phyloP scores from a whole-genome alignment of 805 yeast species.

The Starmerella scarabaei region DNA sequence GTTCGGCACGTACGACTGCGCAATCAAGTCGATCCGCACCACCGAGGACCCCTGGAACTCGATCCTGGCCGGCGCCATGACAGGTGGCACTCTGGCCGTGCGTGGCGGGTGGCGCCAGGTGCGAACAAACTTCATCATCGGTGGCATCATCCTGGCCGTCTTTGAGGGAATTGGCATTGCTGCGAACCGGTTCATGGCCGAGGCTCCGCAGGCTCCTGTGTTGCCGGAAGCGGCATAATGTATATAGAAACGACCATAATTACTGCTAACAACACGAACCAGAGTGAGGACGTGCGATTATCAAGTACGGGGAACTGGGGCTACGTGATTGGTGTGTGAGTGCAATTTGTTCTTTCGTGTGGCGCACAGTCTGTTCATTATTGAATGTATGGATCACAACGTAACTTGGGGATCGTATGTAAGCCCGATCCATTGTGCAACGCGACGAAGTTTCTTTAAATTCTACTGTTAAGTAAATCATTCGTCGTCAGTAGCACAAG shows the following conservation, averaged over 20 bases:
- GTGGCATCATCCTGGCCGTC: slow-evolving; percentile 93
- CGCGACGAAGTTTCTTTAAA: too few relatives aligned
- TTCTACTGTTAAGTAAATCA: too few relatives aligned
- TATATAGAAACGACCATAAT: slow-evolving; percentile 2
- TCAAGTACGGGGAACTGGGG: too few relatives aligned
- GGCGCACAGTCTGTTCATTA: too few relatives aligned
- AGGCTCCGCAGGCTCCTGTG: slow-evolving; percentile 40
- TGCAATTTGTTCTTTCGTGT: too few relatives aligned
- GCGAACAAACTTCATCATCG: slow-evolving; percentile 89
- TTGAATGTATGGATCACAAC: too few relatives aligned
- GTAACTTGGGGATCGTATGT: too few relatives aligned
- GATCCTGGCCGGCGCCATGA: slow-evolving; percentile 91
- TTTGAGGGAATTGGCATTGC: slow-evolving; percentile 97
- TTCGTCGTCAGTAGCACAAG: too few relatives aligned
- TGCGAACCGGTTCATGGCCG: slow-evolving; percentile 77
- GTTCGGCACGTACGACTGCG: slow-evolving; percentile 89
- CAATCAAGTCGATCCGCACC: slow-evolving; percentile 87
- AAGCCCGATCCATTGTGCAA: too few relatives aligned
- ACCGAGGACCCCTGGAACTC: slow-evolving; percentile 99
- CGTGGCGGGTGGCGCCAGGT: slow-evolving; percentile 99
- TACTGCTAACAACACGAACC: neutral
- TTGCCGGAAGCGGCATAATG: slow-evolving; percentile 21
- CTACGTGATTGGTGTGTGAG: too few relatives aligned
- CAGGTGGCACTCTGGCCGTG: slow-evolving; percentile 94
- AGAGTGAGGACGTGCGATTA: too few relatives aligned